These are phyloP conservation scores for Chrysophaeum taylorii DNA, from an alignment of 352 stramenopile species.

Conservation along the genomic window DNA sequence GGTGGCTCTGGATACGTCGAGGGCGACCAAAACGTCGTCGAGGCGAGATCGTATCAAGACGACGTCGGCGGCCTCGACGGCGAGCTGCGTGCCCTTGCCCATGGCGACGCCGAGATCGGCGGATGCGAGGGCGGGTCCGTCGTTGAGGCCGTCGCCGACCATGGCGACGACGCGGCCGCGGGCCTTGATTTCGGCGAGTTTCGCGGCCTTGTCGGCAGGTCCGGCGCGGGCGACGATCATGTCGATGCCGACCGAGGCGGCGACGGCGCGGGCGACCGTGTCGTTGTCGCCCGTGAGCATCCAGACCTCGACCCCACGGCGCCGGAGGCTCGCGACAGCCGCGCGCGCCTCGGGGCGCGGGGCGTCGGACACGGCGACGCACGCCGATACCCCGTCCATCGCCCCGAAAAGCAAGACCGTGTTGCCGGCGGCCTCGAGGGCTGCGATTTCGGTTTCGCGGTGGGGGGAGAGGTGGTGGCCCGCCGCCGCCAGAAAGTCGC, in stretches of 20 bases:
- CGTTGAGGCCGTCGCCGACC: conserved; percentile 96
- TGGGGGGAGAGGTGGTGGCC: conserved; percentile 24
- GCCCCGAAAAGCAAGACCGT: conserved; percentile 87
- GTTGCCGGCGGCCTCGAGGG: conserved; percentile 59
- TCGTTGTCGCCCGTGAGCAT: conserved; percentile 97
- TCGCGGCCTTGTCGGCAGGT: conserved; percentile 81
- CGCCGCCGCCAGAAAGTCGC: conserved; percentile 39
- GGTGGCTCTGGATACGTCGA: conserved; percentile 88
- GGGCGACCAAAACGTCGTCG: conserved; percentile 82
- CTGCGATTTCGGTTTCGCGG: conserved; percentile 44
- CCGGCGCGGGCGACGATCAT: conserved; percentile 89
- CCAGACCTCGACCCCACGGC: conserved; percentile 81
- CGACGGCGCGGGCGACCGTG: conserved; percentile 82
- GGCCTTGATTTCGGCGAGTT: conserved; percentile 75
- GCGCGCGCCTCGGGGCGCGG: conserved; percentile 75
- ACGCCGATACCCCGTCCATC: conserved; percentile 63
- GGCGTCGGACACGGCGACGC: conserved; percentile 57
- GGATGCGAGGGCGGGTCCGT: conserved; percentile 90
- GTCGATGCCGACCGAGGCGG: conserved; percentile 76
- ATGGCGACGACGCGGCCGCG: conserved; percentile 77
- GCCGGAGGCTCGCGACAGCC: conserved; percentile 72
- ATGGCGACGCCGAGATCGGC: conserved; percentile 89
- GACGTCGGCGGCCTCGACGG: conserved; percentile 91
- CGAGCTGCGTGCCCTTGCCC: conserved; percentile 87
- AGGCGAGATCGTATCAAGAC: conserved; percentile 64